Evolutionary conservation across 495 filamentous ascomycete genomes (phyloP).

Genomic region (Glarea lozoyensis): DNA sequence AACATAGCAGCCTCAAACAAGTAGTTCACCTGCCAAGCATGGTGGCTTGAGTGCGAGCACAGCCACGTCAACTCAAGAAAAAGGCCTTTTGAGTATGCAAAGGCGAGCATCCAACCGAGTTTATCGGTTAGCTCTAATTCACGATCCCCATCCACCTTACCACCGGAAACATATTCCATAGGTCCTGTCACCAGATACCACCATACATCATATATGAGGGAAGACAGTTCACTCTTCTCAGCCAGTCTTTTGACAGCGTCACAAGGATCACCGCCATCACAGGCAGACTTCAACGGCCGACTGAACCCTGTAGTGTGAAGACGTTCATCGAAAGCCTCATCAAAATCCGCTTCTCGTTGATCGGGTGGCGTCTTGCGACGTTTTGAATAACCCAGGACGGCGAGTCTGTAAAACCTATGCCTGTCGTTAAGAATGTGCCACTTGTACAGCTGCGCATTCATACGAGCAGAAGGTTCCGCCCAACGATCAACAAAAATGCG

Average conservation of each 20-base stretch:
- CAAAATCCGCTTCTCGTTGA: background rate
- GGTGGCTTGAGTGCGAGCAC: background rate
- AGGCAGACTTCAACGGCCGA: background rate
- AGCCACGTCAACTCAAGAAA: background rate
- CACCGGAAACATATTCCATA: background rate
- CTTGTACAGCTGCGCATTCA: background rate
- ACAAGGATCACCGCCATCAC: background rate
- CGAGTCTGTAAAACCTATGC: background rate
- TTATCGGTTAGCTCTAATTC: background rate
- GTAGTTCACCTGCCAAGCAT: background rate
- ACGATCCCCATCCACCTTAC: background rate
- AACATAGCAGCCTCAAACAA: background rate
- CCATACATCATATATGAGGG: background rate
- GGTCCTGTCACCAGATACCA: background rate
- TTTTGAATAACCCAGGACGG: background rate
- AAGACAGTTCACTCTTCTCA: background rate
- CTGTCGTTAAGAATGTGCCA: background rate
- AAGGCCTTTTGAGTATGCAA: background rate
- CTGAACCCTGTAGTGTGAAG: background rate
- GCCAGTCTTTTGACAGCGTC: background rate
- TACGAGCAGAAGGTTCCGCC: background rate
- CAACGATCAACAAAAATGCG: background rate
- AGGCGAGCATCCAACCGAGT: background rate
- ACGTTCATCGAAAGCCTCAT: background rate
- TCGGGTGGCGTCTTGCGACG: background rate